Conservation (phyloP, 2,329 filamentous ascomycete species). For the Zalaria sp. region DNA sequence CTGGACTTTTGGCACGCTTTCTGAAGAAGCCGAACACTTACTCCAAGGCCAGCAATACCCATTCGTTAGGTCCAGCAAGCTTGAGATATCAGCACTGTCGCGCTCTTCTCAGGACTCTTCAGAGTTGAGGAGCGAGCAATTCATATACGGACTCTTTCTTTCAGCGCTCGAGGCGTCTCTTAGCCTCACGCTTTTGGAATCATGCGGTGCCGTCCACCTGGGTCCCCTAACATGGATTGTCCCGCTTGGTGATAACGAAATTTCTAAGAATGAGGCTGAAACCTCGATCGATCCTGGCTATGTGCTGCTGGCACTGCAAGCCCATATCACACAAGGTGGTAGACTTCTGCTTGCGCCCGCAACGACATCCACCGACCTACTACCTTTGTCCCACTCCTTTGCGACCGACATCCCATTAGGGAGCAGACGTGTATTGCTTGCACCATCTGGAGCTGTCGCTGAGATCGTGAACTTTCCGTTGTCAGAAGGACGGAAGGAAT, state of each 20-base stretch:
- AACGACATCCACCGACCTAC: not conserved
- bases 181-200: not conserved
- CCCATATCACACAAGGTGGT: constrained; percentile 4
- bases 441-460: no score
- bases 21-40: not conserved
- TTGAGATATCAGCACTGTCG: constrained; percentile 1
- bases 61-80: not conserved
- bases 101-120: not conserved
- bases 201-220: constrained; percentile 1
- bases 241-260: not conserved
- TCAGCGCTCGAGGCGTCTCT: constrained; percentile 2
- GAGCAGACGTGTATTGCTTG: no score
- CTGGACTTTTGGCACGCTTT: constrained; percentile 5
- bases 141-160: constrained; percentile 4
- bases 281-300: not conserved
- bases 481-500: no score
- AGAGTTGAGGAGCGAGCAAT: not conserved
- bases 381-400: not conserved
- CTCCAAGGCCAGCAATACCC: not conserved
- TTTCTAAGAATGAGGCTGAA: no score
- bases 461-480: no score
- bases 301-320: constrained; percentile 2
- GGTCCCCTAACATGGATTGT: constrained; percentile 4
- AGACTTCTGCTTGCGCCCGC: constrained; percentile 2
- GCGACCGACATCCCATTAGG: no score